Conservation (phyloP, 768 basidiomycete species). For the Auricularia sp. region DNA sequence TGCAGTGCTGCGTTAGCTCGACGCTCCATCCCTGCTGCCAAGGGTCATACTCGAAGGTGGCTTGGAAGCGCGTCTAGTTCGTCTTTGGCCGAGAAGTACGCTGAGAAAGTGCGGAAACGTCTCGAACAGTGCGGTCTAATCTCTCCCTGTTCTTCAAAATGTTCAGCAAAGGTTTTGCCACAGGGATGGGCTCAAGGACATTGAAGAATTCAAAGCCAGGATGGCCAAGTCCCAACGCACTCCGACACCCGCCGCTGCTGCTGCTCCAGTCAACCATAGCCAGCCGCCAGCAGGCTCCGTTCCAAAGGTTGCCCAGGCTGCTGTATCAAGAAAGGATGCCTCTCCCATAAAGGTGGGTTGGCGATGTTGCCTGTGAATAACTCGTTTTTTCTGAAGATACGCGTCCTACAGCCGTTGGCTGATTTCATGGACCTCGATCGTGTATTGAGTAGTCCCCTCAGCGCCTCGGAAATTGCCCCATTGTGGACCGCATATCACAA, state of each 20-base stretch:
- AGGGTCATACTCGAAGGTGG: neutral
- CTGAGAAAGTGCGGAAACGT: conserved; percentile 53
- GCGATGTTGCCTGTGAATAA: neutral
- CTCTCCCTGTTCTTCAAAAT: too few relatives aligned
- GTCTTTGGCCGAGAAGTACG: conserved; percentile 37
- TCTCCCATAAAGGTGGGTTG: conserved; percentile 49
- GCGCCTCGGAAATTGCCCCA: conserved; percentile 60
- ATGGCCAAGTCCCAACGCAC: conserved; percentile 23
- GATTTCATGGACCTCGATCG: conserved; percentile 71
- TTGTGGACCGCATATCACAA: conserved; percentile 89
- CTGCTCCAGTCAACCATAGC: neutral
- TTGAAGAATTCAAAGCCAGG: conserved; percentile 30
- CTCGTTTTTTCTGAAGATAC: neutral
- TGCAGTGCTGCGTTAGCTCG: too few relatives aligned
- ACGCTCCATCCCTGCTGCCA: too few relatives aligned
- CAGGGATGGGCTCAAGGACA: conserved; percentile 25
- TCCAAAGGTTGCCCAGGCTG: conserved; percentile 1
- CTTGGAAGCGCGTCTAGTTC: neutral
- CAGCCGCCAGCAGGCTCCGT: too few relatives aligned
- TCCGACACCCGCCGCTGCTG: conserved; percentile 7
- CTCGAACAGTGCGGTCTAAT: conserved; percentile 49
- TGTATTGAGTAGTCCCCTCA: conserved; percentile 47
- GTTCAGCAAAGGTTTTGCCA: too few relatives aligned
- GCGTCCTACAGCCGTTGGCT: conserved; percentile 54
- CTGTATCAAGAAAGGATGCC: conserved; percentile 40